Base-by-base conservation (phyloP, 208 protist species). In the Trypanosoma caninum region DNA sequence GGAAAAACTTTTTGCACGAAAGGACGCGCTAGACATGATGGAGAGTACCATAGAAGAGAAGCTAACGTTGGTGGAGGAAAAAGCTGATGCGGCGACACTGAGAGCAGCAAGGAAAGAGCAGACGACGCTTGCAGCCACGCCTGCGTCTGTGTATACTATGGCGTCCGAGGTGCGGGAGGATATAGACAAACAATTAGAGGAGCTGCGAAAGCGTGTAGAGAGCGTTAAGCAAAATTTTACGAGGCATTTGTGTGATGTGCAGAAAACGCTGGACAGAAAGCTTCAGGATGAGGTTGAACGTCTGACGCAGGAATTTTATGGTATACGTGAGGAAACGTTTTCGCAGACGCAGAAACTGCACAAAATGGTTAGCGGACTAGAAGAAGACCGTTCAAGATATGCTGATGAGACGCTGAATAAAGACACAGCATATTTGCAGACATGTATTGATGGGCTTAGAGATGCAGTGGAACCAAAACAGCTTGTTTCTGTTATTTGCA, bases 301-400 rank as follows among this genome's bases (percentile, higher is more conserved):
- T n/a, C 9, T 67, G 18, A 56, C 30, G 2, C 40, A 41, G 27
- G 23, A 45, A 7, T 3, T 67, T 28, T 31, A 59, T 23, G 28
- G 42, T 18, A 22, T 67, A 14, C 51, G 52, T 22, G 52, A 67
- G 31, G 52, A 67, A 1, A 54, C 1, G 30, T 34, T 20, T 16
- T 45, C 40, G 40, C 40, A 59, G 33, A 22, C 59, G 27, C 38
- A 67, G 22, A 55, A 53, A 27, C 30, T 67, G 20, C 52, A 52
- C 11, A 7, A 27, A 8, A 7, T 50, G 27, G n/a, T 65, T 37
- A 18, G 33, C n/a, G 48, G 58, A 37, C 30, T 41, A 28, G 27
- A 30, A 14, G 40, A 53, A 31, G 40, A 57, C 3, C 59, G 34
- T 18, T 53, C 11, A 35, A n/a, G 5, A 9, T 8, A 23, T 20